Base-by-base conservation (phyloP, 768 basidiomycete genomes). In the Cystobasidium tubakii region DNA sequence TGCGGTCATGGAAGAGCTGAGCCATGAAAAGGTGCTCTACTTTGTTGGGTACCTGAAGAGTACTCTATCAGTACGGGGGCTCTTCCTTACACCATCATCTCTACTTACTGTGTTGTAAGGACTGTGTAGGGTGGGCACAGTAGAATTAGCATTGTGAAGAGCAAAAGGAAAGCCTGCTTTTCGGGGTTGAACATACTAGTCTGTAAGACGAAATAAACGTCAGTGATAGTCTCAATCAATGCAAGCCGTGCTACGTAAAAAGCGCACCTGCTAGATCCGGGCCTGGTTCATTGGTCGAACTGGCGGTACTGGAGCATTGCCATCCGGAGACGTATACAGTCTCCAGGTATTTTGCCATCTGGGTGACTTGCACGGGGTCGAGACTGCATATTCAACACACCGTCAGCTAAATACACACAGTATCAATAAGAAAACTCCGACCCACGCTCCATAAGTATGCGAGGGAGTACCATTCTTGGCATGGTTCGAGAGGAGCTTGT, bases 1-100 rank as follows among this genome's bases (percentile, higher is more conserved):
- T 98, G 76, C 95, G 89, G 83, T 99, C 96, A 81, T 99, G 96
- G 88, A 98, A 98, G 53, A 98, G 88, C 81, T 98, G 96, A 0
- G 96, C 95, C 85, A 89, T 87, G 87, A 98, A 98, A 66, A 98
- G 85, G 76, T 98, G 96, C 81, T 97, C 92, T 76, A 98, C 96
- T 85, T 97, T 97, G 85, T 91, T 92, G 1, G 96, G 96, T 0
- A 98, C 63, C 63, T 65, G 34, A 17, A 46, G 21, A 39, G 13
- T 9, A 65, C 3, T 21, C 6, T 29, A 31, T 60, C 23, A 55
- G 53, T 29, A 10, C 7, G 6, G 21, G n/a, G n/a, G 27, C 53
- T n/a, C n/a, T 54, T n/a, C 53, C 10, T n/a, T 54, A 54, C 53
- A n/a, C n/a, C n/a, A n/a, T 54, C 7, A n/a, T 54, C n/a, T 6